Evolutionary conservation across 2,329 filamentous ascomycete species (phyloP).

Genomic region (Mycosphaerelloides madeirae): DNA sequence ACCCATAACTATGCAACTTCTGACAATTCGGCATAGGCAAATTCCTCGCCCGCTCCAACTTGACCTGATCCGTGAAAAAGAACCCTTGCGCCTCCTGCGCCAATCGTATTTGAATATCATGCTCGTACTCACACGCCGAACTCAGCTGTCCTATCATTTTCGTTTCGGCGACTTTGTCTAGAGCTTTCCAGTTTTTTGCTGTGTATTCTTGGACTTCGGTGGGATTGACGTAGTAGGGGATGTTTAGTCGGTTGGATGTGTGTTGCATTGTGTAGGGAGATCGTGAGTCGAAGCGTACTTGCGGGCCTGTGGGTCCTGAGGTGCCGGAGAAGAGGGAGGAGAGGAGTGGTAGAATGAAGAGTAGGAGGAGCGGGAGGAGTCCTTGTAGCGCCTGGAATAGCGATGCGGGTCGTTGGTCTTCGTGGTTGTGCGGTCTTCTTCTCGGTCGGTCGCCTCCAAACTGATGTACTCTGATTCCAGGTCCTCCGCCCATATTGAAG

Average conservation of each 20-base stretch:
- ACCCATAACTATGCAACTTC: slow-evolving; percentile 50
- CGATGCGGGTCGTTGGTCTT: slow-evolving; percentile 46
- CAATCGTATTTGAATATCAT: slow-evolving; percentile 59
- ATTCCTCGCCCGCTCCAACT: slow-evolving; percentile 65
- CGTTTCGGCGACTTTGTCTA: slow-evolving; percentile 74
- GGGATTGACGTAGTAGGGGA: slow-evolving; percentile 84
- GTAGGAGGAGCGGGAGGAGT: slow-evolving; percentile 73
- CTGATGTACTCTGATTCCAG: slow-evolving; percentile 89
- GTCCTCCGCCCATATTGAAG: slow-evolving; percentile 81
- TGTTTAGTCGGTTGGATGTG: slow-evolving; percentile 62
- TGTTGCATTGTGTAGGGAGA: slow-evolving; percentile 71
- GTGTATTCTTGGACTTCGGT: slow-evolving; percentile 67
- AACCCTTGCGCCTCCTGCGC: slow-evolving; percentile 78
- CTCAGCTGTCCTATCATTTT: slow-evolving; percentile 65
- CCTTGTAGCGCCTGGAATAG: slow-evolving; percentile 45
- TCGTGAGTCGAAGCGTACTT: slow-evolving; percentile 67
- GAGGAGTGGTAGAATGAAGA: slow-evolving; percentile 78
- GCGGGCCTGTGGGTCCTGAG: slow-evolving; percentile 54
- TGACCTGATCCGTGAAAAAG: slow-evolving; percentile 76
- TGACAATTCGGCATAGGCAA: slow-evolving; percentile 59
- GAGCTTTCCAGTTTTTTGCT: slow-evolving; percentile 61
- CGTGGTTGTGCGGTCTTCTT: slow-evolving; percentile 63
- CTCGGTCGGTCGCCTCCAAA: slow-evolving; percentile 79
- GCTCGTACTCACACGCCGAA: slow-evolving; percentile 70
- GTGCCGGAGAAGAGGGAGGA: slow-evolving; percentile 72